phyloP scores from a whole-genome alignment of 805 yeast species.

The Candida pini region DNA sequence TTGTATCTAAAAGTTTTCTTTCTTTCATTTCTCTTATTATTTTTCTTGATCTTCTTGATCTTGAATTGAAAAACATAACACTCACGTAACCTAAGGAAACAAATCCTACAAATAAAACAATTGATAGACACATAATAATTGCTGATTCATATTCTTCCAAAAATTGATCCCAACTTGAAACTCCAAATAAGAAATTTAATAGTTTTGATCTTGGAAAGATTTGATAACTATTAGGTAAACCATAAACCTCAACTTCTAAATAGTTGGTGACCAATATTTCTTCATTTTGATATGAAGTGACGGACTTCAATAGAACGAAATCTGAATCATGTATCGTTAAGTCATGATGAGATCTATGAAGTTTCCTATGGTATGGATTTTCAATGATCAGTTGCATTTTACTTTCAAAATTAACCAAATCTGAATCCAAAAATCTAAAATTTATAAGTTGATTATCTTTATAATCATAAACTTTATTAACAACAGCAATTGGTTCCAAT shows the following conservation, averaged over 20 bases:
- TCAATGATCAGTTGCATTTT: conserved; percentile 3
- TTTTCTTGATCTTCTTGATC: conserved; percentile 4
- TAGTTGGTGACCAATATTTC: conserved; percentile 10
- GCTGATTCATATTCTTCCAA: conserved; percentile 8
- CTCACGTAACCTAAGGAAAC: conserved; percentile 2
- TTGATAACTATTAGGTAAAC: too few species aligned
- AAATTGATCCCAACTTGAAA: conserved; percentile 7
- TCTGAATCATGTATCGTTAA: background rate
- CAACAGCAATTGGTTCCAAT: conserved; percentile 7
- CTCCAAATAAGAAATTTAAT: background rate
- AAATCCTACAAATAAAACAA: conserved; percentile 6
- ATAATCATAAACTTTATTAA: conserved; percentile 14
- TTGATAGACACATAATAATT: conserved; percentile 8
- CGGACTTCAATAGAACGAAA: conserved; percentile 3
- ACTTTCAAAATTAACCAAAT: conserved; percentile 8
- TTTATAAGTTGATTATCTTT: conserved; percentile 10
- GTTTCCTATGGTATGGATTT: too few species aligned
- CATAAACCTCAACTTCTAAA: conserved; percentile 1
- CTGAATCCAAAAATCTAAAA: conserved; percentile 10
- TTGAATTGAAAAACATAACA: conserved; percentile 4
- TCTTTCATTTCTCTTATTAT: conserved; percentile 1
- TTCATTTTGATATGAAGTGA: conserved; percentile 7
- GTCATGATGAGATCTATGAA: too few species aligned
- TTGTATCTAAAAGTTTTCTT: background rate
- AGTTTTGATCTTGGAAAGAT: too few species aligned